Conservation (phyloP, 2,329 filamentous ascomycete species). For the Parascedosporium putredinis region DNA sequence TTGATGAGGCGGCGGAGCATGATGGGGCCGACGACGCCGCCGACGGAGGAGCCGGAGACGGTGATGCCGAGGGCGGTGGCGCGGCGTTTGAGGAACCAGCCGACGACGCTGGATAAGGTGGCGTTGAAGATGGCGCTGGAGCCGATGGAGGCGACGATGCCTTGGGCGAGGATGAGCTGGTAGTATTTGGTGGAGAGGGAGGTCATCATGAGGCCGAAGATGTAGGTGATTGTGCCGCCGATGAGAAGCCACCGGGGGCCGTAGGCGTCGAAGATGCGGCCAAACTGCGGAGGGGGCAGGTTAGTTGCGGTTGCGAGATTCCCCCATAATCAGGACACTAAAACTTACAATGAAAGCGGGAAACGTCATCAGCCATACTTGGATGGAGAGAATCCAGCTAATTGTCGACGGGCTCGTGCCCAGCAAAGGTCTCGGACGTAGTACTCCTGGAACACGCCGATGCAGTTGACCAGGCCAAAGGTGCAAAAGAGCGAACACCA, state of each 20-base stretch:
- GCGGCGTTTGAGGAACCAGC: conserved; percentile 42
- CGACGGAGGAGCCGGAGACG: conserved; percentile 42
- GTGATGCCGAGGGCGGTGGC: conserved; percentile 43
- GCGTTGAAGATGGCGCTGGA: conserved; percentile 32
- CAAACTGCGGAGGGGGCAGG: conserved; percentile 25
- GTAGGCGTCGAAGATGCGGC: conserved; percentile 53
- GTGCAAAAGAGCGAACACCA: conserved; percentile 33
- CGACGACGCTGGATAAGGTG: conserved; percentile 30
- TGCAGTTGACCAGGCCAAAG: conserved; percentile 32
- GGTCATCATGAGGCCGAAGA: conserved; percentile 57
- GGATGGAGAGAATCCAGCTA: conserved; percentile 49
- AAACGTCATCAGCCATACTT: conserved; percentile 38
- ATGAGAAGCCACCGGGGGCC: conserved; percentile 50
- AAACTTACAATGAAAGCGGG: conserved; percentile 35
- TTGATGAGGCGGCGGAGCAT: conserved; percentile 45
- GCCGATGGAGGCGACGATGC: conserved; percentile 29
- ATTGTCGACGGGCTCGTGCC: conserved; percentile 39
- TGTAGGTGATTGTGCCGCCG: conserved; percentile 42
- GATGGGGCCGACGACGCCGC: conserved; percentile 50
- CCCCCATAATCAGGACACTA: conserved; percentile 13
- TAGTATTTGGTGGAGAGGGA: conserved; percentile 37
- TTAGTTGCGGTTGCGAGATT: not conserved
- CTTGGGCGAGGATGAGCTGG: conserved; percentile 33
- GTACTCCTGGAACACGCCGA: conserved; percentile 49
- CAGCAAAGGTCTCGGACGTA: conserved; percentile 41